Percentiles rank a stretch among this genome's conserved stretches.
These are phyloP conservation scores for Radiomyces spectabilis DNA, from an alignment of 192 early-diverging fungal genomes.

Conservation along the genomic window DNA sequence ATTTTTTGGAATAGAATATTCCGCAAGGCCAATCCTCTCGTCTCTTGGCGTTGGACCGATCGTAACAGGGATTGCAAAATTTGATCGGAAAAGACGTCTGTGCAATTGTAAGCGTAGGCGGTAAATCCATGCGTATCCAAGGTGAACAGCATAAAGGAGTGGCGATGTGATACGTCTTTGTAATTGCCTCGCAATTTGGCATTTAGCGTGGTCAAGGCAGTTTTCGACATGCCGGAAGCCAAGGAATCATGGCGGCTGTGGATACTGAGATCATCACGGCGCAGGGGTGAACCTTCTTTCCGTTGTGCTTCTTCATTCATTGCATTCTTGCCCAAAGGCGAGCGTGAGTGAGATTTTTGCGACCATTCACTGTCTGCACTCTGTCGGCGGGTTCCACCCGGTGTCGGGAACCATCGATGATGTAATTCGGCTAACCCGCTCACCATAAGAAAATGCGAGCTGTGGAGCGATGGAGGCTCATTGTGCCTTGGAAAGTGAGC, in stretches of 20 bases:
- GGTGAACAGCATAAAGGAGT: conserved; percentile 42
- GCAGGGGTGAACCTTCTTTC: neutral
- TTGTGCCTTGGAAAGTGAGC: no score
- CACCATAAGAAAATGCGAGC: conserved; percentile 35
- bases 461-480: no score
- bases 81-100: conserved; percentile 35
- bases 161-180: conserved; percentile 13
- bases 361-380: conserved; percentile 37
- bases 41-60: conserved; percentile 37
- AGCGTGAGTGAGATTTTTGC: conserved; percentile 26
- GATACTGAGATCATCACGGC: conserved; percentile 3
- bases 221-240: conserved; percentile 20
- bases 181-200: conserved; percentile 6
- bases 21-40: conserved; percentile 36
- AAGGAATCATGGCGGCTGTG: conserved; percentile 41
- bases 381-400: conserved; percentile 24
- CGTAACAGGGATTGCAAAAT: conserved; percentile 33
- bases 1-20: conserved; percentile 55
- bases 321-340: conserved; percentile 17
- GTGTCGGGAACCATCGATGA: conserved; percentile 18
- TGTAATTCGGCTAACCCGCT: conserved; percentile 42
- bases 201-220: neutral
- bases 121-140: conserved; percentile 32
- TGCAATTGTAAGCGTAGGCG: conserved; percentile 46
- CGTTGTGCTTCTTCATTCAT: conserved; percentile 10